Conservation (phyloP, 768 basidiomycete species). For the Suillus occidentalis region DNA sequence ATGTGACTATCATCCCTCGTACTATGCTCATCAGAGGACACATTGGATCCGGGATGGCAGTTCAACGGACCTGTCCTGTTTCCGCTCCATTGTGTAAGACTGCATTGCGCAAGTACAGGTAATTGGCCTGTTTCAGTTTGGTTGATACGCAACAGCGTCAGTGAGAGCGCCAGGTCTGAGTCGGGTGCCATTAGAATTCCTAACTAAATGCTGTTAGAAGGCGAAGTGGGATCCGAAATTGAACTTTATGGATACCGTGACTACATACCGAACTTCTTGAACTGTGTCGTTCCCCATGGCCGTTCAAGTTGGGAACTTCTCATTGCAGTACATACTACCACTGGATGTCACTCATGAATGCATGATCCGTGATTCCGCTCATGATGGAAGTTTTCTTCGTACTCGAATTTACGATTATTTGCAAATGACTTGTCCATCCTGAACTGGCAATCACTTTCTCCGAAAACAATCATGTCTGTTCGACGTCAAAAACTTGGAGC, state of each 20-base stretch:
- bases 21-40: background rate
- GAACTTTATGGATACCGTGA: background rate
- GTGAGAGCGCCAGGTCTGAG: background rate
- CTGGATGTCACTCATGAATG: too few species aligned
- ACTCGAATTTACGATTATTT: too few species aligned
- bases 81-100: background rate
- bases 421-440: too few species aligned
- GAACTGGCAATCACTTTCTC: background rate
- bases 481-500: background rate
- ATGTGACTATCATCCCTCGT: conserved; percentile 22
- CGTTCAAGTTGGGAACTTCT: too few species aligned
- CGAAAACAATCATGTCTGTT: background rate
- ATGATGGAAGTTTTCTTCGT: too few species aligned
- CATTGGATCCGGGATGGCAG: background rate
- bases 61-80: background rate
- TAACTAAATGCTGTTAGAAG: background rate
- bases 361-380: too few species aligned
- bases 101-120: background rate
- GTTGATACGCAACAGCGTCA: background rate
- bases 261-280: too few species aligned
- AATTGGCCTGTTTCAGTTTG: background rate
- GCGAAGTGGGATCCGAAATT: background rate
- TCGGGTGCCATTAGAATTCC: background rate
- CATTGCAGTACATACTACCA: too few species aligned
- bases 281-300: too few species aligned